These are phyloP conservation scores for Oemleria cerasiformis DNA, from an alignment of 306 rosid genomes.

Conservation along the genomic window DNA sequence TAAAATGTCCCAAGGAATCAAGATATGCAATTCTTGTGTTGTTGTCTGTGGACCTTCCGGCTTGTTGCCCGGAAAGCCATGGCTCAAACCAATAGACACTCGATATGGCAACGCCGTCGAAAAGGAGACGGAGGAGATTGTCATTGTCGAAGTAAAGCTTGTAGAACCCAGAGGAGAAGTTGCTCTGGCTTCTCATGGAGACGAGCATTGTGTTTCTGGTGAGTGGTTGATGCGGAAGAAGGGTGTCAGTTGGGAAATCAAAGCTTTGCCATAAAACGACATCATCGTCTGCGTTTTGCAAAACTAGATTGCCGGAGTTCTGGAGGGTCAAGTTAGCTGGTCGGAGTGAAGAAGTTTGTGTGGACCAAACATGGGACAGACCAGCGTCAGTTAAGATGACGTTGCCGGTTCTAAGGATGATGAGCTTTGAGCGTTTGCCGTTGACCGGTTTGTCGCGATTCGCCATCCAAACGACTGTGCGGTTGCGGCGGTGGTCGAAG, in stretches of 20 bases:
- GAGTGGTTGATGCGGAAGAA: conserved; percentile 43
- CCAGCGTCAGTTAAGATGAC: conserved; percentile 40
- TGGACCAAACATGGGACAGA: conserved; percentile 32
- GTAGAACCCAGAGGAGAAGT: conserved; percentile 51
- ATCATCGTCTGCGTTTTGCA: not conserved
- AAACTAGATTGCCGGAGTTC: conserved; percentile 44
- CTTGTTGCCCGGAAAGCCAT: conserved; percentile 17
- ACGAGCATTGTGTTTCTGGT: conserved; percentile 33
- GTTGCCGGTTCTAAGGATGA: conserved; percentile 31
- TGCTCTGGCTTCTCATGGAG: conserved; percentile 44
- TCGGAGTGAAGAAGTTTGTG: conserved; percentile 24
- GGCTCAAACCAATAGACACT: conserved; percentile 48
- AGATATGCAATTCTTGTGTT: conserved; percentile 37
- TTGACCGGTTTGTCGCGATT: conserved; percentile 50
- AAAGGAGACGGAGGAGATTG: conserved; percentile 46
- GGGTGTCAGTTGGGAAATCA: conserved; percentile 54
- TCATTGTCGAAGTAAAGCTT: conserved; percentile 41
- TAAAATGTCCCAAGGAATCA: conserved; percentile 36
- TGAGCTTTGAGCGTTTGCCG: conserved; percentile 42
- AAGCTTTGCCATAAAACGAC: conserved; percentile 52
- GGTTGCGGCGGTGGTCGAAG: not conserved
- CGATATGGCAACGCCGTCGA: conserved; percentile 42
- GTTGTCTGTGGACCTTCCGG: conserved; percentile 36
- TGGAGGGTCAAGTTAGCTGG: conserved; percentile 15
- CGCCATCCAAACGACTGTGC: conserved; percentile 55